Evolutionary conservation across 176 grass and related monocot genomes (phyloP).

Genomic region (Raddia guianensis): DNA sequence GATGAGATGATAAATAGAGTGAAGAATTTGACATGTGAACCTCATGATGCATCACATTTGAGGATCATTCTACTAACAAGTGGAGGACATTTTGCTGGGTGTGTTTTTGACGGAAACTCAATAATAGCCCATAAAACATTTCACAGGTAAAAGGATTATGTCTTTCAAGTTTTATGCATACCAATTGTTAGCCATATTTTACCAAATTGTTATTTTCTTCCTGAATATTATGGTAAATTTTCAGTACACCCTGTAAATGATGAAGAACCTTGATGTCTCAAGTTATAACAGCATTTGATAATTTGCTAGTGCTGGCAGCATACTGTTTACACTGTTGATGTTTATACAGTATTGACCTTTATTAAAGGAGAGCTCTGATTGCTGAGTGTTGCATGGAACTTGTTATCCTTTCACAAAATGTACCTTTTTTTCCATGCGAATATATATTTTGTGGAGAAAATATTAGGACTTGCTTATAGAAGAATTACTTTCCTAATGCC

Average conservation of each 20-base stretch:
- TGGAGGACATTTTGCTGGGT: constrained; percentile 95
- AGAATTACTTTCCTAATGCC: background rate
- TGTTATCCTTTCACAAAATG: background rate
- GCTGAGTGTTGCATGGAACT: background rate
- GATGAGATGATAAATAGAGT: constrained; percentile 71
- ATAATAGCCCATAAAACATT: constrained; percentile 93
- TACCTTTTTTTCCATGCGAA: background rate
- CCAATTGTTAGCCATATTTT: too few relatives aligned
- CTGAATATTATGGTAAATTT: background rate
- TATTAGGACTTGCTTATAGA: background rate
- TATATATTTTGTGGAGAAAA: background rate
- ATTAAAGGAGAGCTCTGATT: background rate
- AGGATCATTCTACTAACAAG: constrained; percentile 82
- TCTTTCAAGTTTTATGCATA: constrained; percentile 15
- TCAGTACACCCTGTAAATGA: background rate
- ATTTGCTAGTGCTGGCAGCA: background rate
- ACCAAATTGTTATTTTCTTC: background rate
- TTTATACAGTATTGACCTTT: background rate
- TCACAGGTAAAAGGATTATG: constrained; percentile 66
- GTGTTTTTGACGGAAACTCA: constrained; percentile 88
- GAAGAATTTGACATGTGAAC: constrained; percentile 64
- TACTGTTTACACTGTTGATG: background rate
- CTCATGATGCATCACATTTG: constrained; percentile 63
- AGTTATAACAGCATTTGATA: constrained; percentile 6
- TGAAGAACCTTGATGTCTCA: background rate